Conservation (phyloP, 1,139 yeast genomes). For the Candida sp. region DNA sequence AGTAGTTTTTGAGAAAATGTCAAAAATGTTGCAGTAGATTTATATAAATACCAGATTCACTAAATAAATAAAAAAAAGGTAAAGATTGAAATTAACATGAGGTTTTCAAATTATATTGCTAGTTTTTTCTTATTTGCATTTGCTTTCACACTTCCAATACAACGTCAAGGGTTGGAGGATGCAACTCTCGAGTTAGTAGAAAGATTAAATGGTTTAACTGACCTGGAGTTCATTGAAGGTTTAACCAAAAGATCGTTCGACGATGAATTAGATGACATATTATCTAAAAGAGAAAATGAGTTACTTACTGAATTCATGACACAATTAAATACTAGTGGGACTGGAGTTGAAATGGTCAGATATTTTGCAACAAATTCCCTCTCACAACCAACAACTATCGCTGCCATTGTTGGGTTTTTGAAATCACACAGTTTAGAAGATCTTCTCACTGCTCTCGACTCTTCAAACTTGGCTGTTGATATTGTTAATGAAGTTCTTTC, state of each 20-base stretch:
- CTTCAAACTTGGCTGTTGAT: slow-evolving; percentile 26
- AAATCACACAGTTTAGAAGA: slow-evolving; percentile 17
- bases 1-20: background rate
- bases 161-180: background rate
- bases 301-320: slow-evolving; percentile 24
- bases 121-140: slow-evolving; percentile 9
- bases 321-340: slow-evolving; percentile 22
- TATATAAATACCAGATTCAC: background rate
- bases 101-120: slow-evolving; percentile 7
- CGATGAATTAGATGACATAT: slow-evolving; percentile 3
- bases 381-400: slow-evolving; percentile 20
- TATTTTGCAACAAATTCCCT: slow-evolving; percentile 17
- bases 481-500: slow-evolving; percentile 21
- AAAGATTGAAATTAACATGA: slow-evolving; percentile 6
- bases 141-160: slow-evolving; percentile 6
- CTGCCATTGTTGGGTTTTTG: slow-evolving; percentile 19
- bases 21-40: background rate
- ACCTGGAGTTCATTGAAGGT: background rate
- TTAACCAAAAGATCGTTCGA: background rate
- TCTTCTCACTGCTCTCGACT: slow-evolving; percentile 19
- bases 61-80: background rate
- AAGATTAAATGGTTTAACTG: background rate
- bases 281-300: slow-evolving; percentile 20
- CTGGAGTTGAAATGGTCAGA: slow-evolving; percentile 21
- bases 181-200: slow-evolving; percentile 2